Conservation (phyloP, 2,329 filamentous ascomycete species). For the Cladosporium sp. region DNA sequence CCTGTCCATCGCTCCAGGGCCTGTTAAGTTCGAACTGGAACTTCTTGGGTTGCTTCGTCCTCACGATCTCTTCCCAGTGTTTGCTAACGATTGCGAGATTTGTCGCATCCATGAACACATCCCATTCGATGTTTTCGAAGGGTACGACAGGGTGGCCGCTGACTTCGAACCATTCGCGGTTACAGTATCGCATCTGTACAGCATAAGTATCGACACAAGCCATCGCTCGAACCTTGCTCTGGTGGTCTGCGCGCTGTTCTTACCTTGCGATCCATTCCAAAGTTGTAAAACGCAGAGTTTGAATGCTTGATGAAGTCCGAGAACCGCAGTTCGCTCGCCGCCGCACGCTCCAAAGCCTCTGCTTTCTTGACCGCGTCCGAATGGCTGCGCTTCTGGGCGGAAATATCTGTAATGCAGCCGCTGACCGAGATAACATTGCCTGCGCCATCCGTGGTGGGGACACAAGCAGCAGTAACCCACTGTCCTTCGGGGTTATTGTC, state of each 20-base stretch:
- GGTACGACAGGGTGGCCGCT: conserved; percentile 44
- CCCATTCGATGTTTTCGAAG: conserved; percentile 45
- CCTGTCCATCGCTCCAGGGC: conserved; percentile 29
- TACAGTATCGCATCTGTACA: conserved; percentile 44
- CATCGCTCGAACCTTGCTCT: neutral
- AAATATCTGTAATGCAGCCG: conserved; percentile 31
- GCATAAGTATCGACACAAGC: neutral
- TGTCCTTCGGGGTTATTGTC: conserved; percentile 22
- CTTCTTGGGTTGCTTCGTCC: conserved; percentile 38
- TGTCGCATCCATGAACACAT: conserved; percentile 28
- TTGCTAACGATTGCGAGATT: conserved; percentile 16
- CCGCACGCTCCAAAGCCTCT: conserved; percentile 40
- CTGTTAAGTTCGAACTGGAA: conserved; percentile 42
- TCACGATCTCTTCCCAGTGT: conserved; percentile 16
- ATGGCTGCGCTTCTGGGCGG: conserved; percentile 28
- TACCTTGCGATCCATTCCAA: neutral
- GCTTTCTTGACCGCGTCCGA: conserved; percentile 42
- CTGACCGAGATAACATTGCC: conserved; percentile 25
- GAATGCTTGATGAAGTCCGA: conserved; percentile 35
- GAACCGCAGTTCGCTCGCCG: conserved; percentile 41
- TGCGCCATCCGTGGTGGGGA: conserved; percentile 22
- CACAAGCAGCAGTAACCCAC: conserved; percentile 28
- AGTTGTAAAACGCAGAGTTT: conserved; percentile 21
- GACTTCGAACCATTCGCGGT: conserved; percentile 51
- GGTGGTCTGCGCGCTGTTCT: neutral